Evolutionary conservation across 805 yeast genomes (phyloP).

Genomic region (Saccharomyces kudriavzevii): DNA sequence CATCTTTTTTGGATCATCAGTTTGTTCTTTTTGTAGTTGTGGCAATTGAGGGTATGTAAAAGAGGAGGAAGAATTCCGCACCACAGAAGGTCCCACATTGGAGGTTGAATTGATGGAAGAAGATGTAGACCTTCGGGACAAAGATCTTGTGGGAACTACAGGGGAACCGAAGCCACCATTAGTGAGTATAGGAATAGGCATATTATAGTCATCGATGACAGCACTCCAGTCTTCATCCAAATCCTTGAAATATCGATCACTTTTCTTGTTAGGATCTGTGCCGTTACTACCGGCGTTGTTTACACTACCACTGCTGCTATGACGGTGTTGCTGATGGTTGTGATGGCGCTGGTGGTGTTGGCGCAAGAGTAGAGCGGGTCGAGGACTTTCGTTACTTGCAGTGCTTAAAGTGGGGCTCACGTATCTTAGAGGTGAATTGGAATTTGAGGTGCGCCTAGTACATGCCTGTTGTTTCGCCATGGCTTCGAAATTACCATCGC

Average conservation of each 20-base stretch:
- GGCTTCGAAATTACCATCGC: constrained; percentile 25
- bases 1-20: constrained; percentile 8
- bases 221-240: constrained; percentile 93
- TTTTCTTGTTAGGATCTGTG: constrained; percentile 18
- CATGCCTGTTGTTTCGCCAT: constrained; percentile 22
- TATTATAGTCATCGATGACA: constrained; percentile 41
- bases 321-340: constrained; percentile 12
- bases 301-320: constrained; percentile 3
- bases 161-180: constrained; percentile 26
- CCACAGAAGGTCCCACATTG: not conserved
- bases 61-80: constrained; percentile 1
- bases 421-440: constrained; percentile 23
- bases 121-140: constrained; percentile 11
- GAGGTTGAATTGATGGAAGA: constrained; percentile 20
- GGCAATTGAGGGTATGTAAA: constrained; percentile 28
- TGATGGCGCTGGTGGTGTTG: constrained; percentile 11
- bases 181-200: constrained; percentile 27
- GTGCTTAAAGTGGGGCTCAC: constrained; percentile 10
- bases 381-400: constrained; percentile 12
- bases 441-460: constrained; percentile 13
- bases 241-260: constrained; percentile 46
- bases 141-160: constrained; percentile 14
- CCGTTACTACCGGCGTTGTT: constrained; percentile 4
- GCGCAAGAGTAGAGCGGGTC: constrained; percentile 9
- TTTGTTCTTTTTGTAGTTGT: constrained; percentile 16